Conservation (phyloP, 129 eudicot genomes). For the Daucus carota region DNA sequence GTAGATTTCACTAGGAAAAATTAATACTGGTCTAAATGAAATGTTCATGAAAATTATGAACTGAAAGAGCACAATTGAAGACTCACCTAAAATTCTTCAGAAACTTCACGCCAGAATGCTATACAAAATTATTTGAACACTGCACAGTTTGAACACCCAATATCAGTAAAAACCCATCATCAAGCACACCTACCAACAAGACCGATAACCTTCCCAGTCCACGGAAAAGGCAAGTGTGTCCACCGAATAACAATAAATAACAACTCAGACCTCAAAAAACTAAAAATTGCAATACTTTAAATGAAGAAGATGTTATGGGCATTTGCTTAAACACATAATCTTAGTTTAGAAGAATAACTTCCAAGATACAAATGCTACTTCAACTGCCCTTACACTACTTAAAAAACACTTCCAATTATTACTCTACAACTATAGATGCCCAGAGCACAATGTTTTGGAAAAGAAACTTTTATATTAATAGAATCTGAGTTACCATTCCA, state of each 20-base stretch:
- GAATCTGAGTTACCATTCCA: not conserved
- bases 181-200: not conserved
- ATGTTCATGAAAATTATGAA: not conserved
- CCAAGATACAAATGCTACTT: not conserved
- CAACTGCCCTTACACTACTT: not conserved
- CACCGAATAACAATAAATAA: not conserved
- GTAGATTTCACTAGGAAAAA: not conserved
- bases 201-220: not conserved
- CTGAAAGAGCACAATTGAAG: not conserved
- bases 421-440: not conserved
- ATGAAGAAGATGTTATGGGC: no score
- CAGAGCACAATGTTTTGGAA: no score
- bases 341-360: not conserved
- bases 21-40: not conserved
- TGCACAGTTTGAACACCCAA: constrained; percentile 11
- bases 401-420: not conserved
- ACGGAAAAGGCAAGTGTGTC: not conserved
- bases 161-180: constrained; percentile 5
- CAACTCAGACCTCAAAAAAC: not conserved
- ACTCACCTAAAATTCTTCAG: constrained; percentile 11
- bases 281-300: not conserved
- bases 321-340: not conserved
- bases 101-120: constrained; percentile 10
- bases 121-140: constrained; percentile 25
- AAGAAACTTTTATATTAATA: no score